Base-by-base conservation (phyloP, 345 rosid genomes). In the Camelina sativa region DNA sequence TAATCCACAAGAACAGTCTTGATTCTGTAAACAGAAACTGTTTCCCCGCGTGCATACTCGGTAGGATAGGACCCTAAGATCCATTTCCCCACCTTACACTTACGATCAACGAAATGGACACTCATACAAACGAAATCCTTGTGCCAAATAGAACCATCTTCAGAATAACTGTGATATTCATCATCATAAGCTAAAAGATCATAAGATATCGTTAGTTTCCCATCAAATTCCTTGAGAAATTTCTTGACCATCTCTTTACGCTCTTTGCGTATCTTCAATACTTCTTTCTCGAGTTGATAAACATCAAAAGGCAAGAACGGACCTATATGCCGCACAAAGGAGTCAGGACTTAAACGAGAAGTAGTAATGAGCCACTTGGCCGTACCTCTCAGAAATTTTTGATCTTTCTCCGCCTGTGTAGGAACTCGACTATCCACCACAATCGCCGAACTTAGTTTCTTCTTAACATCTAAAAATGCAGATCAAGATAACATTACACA, bases 51-150 rank as follows among this genome's bases (percentile, higher is more conserved):
- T 17, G 1, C 17, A 44, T 2, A 63, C 46, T 65, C 57, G 19
- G 32, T 30, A 69, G 65, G 74, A 69, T 23, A 15, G 56, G 46
- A 63, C 8, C 38, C 44, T 11, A 69, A 57, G 73, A 69, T 69
- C 73, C 73, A 69, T 30, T 69, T 69, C 44, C 32, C 60, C 2
- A 57, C 17, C 13, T 43, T 56, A 4, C 41, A 69, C 3, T 8
- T 32, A 32, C 5, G 34, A 19, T 69, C 73, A 19, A 59, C 64
- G 19, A 69, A 57, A 44, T 68, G 61, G 16, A 12, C 64, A 58
- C 63, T 68, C 10, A 68, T 1, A 20, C 53, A 58, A 2, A 56
- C 53, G 12, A 69, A 68, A 40, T 5, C 25, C n/a, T n/a, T 10
- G 73, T 41, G 62, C 6, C 25, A 11, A 40, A 22, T 3, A 16